phyloP scores from a whole-genome alignment of 257 asterid genomes.

The Cruciata laevipes region DNA sequence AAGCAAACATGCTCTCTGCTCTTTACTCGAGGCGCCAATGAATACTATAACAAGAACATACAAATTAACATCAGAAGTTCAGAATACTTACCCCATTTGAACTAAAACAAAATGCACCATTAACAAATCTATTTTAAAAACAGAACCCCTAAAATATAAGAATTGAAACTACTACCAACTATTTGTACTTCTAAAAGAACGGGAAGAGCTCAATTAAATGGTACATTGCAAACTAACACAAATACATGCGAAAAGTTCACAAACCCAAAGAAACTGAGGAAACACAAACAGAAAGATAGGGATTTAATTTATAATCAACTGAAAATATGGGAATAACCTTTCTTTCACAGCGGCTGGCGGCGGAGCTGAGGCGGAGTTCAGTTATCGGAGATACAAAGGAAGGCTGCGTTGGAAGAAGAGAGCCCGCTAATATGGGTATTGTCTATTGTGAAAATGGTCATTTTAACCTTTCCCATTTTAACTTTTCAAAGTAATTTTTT shows the following conservation, averaged over 20 bases:
- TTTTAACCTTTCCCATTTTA: no score
- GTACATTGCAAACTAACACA: background rate
- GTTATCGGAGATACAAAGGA: background rate
- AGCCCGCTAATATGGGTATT: no score
- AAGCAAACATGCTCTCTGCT: background rate
- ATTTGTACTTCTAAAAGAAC: background rate
- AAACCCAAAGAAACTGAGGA: background rate
- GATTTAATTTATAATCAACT: background rate
- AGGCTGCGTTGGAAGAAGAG: background rate
- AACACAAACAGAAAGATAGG: background rate
- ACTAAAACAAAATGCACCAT: background rate
- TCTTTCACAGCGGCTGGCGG: background rate
- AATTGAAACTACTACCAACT: no score
- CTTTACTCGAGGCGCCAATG: background rate
- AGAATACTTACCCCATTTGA: background rate
- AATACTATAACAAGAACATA: background rate
- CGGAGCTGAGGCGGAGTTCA: background rate
- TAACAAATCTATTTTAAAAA: no score
- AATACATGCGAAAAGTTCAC: no score
- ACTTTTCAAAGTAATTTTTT: no score
- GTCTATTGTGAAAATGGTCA: no score
- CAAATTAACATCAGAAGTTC: background rate
- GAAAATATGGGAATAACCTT: background rate
- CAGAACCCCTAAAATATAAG: background rate
- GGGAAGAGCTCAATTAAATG: background rate